phyloP scores from a whole-genome alignment of 2,329 filamentous ascomycete genomes.

The Penicillium griseofulvum region DNA sequence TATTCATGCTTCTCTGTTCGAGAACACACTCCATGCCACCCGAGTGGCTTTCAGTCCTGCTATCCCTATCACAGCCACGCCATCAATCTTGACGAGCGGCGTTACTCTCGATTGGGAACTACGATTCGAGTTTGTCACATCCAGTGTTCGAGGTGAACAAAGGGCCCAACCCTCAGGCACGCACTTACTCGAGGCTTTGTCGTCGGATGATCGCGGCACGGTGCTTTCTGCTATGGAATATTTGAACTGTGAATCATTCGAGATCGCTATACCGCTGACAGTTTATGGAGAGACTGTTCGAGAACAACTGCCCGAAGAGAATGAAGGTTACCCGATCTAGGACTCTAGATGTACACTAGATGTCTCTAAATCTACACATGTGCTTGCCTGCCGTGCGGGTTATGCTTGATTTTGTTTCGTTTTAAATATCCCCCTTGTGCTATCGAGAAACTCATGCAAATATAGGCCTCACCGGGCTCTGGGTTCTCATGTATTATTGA shows the following conservation, averaged over 20 bases:
- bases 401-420: constrained; percentile 7
- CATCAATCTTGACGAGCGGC: constrained; percentile 87
- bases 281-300: constrained; percentile 66
- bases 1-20: constrained; percentile 72
- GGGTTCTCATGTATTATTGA: constrained; percentile 5
- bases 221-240: constrained; percentile 76
- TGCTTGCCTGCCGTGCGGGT: constrained; percentile 8
- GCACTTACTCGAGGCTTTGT: constrained; percentile 73
- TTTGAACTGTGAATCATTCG: constrained; percentile 82
- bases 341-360: neutral
- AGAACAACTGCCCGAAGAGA: constrained; percentile 40
- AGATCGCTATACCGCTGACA: constrained; percentile 77
- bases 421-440: constrained; percentile 17
- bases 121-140: constrained; percentile 87
- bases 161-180: constrained; percentile 38
- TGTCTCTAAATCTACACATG: neutral
- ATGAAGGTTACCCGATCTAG: constrained; percentile 42
- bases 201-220: constrained; percentile 73
- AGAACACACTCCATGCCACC: constrained; percentile 77
- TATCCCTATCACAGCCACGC: constrained; percentile 79
- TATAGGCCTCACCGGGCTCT: neutral
- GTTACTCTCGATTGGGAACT: constrained; percentile 86
- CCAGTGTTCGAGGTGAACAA: constrained; percentile 48
- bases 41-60: constrained; percentile 77
- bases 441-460: neutral